Base-by-base conservation (phyloP, 805 yeast species). In the Wickerhamiella australiensis region DNA sequence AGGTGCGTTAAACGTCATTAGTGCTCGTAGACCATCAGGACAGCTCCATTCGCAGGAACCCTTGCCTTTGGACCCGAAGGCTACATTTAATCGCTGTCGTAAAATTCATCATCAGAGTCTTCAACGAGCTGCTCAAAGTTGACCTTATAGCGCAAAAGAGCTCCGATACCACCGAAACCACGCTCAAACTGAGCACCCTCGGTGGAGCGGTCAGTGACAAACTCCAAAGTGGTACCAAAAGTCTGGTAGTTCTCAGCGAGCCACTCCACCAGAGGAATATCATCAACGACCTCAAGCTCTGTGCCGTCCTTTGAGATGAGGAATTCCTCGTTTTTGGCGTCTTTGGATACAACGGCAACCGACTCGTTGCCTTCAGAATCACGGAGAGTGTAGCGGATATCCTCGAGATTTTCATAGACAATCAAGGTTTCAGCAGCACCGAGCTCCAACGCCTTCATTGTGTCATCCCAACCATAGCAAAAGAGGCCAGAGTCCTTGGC, bases 101-200 rank as follows among this genome's bases (percentile, higher is more conserved):
- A 87, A 65, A 80, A 83, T 66, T 85, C 94, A 63, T 88, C 96
- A 56, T 85, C 94, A 52, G 80, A 74, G 50, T 85, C 96, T 49
- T 86, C 94, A 48, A 73, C 83, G 64, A 92, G 77, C 73, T 87
- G 96, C 67, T 92, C 98, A 62, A 92, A 92, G 72, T 92, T 92
- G 59, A 92, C 92, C 70, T 87, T 87, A 71, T 92, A 92, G 72
- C 99, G 86, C 66, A 92, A 73, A 60, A 92, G 66, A 52, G 96
- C 96, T 67, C 99, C 99, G 57, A 92, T 78, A 71, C 98, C 99
- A 82, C 99, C 99, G 64, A 92, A 92, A 53, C 99, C 99, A 60
- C 80, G 82, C 53, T 83, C 94, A 68, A 92, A 92, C 73, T 92
- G 99, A 42, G 97, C 94, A 74, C 99, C 99, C 70, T 92, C 99